Conservation (phyloP, 2,329 filamentous ascomycete genomes). For the Tympanopsis confertula region DNA sequence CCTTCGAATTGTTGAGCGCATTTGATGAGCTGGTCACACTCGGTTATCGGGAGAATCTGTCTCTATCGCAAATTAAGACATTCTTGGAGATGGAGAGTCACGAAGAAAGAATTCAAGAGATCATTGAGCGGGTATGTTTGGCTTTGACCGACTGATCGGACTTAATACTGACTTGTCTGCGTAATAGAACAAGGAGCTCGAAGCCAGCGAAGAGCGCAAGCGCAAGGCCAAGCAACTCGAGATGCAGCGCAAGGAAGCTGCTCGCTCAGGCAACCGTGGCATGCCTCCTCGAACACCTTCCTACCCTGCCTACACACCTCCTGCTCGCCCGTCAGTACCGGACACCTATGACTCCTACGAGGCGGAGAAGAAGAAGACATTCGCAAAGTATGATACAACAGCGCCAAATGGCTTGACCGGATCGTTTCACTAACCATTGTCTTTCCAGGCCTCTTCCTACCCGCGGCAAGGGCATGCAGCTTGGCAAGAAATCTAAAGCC, state of each 20-base stretch:
- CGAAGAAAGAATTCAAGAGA: conserved; percentile 97
- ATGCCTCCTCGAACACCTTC: conserved; percentile 60
- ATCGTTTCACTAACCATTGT: conserved; percentile 14
- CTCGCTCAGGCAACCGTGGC: conserved; percentile 56
- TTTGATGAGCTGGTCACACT: conserved; percentile 95
- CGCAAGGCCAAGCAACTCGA: conserved; percentile 97
- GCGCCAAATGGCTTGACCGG: too few relatives aligned
- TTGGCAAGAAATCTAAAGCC: conserved; percentile 97
- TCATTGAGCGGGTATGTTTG: conserved; percentile 49
- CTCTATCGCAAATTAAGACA: conserved; percentile 94
- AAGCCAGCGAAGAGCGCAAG: conserved; percentile 96
- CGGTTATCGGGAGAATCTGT: conserved; percentile 91
- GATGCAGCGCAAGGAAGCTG: conserved; percentile 94
- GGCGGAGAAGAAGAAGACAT: conserved; percentile 90
- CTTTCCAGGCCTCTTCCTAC: conserved; percentile 42
- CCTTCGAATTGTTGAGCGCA: conserved; percentile 88
- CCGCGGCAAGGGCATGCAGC: conserved; percentile 96
- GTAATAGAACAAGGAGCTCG: conserved; percentile 85
- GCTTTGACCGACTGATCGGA: not conserved
- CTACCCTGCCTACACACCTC: conserved; percentile 82
- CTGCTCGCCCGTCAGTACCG: conserved; percentile 46
- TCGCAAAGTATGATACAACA: conserved; percentile 62
- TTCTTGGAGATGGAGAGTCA: conserved; percentile 99
- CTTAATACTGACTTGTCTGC: not conserved
- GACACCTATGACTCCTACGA: conserved; percentile 91